A percentile compares a stretch with the other conserved stretches of the same genome.
Evolutionary conservation across 2,329 filamentous ascomycete genomes (phyloP).

Genomic region (Trichoderma koningii): DNA sequence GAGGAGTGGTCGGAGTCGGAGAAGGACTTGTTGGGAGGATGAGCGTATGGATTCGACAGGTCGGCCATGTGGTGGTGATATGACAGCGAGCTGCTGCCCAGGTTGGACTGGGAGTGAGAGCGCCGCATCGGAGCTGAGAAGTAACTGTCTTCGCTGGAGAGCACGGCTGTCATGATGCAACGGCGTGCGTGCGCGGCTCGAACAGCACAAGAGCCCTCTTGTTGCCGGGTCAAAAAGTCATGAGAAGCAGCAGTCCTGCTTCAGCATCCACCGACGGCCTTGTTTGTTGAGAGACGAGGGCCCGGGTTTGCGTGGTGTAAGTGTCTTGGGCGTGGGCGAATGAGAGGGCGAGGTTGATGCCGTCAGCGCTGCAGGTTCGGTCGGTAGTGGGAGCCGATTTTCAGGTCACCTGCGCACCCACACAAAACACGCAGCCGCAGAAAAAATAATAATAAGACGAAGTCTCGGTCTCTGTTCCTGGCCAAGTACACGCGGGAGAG

Average conservation of each 20-base stretch:
- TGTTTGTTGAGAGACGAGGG: slow-evolving; percentile 7
- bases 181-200: slow-evolving; percentile 16
- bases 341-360: slow-evolving; percentile 21
- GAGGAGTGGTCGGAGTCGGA: slow-evolving; percentile 55
- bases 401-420: slow-evolving; percentile 28
- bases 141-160: slow-evolving; percentile 59
- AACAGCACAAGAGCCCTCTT: not conserved
- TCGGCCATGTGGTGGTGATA: slow-evolving; percentile 47
- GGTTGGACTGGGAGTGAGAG: slow-evolving; percentile 63
- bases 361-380: slow-evolving; percentile 24
- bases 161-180: slow-evolving; percentile 53
- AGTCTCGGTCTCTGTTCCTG: slow-evolving; percentile 8
- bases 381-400: slow-evolving; percentile 25
- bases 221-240: slow-evolving; percentile 9
- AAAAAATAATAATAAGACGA: not conserved
- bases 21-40: slow-evolving; percentile 46
- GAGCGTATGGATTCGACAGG: slow-evolving; percentile 49
- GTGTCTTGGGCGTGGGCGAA: slow-evolving; percentile 18
- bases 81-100: slow-evolving; percentile 47
- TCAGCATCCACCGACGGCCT: slow-evolving; percentile 1
- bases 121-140: slow-evolving; percentile 59
- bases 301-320: slow-evolving; percentile 13
- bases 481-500: slow-evolving; percentile 12
- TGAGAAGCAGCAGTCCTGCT: slow-evolving; percentile 11
- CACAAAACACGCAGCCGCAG: slow-evolving; percentile 19